Conservation (phyloP, 768 basidiomycete species). For the Lentinula boryana region DNA sequence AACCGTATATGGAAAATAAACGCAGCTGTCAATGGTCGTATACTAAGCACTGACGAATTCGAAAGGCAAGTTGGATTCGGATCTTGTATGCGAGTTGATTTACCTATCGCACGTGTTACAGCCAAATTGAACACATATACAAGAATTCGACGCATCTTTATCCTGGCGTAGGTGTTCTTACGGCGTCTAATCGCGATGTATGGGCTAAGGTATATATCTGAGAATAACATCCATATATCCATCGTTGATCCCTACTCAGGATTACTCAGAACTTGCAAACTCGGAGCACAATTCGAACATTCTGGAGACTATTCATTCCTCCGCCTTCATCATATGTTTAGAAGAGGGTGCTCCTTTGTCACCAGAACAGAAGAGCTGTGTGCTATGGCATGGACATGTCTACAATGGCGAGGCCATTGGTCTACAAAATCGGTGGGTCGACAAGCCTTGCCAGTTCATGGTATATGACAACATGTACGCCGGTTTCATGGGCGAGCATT, state of each 20-base stretch:
- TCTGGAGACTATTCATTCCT: conserved; percentile 71
- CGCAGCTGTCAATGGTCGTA: conserved; percentile 43
- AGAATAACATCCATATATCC: not conserved
- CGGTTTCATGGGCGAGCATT: conserved; percentile 92
- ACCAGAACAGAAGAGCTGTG: conserved; percentile 57
- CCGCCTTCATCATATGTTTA: conserved; percentile 80
- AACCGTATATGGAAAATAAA: conserved; percentile 83
- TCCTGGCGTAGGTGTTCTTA: conserved; percentile 72
- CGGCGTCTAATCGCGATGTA: conserved; percentile 73
- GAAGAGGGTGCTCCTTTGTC: conserved; percentile 54
- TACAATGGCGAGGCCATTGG: conserved; percentile 41
- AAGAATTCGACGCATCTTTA: conserved; percentile 56
- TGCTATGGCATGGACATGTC: conserved; percentile 77
- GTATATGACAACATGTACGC: conserved; percentile 78
- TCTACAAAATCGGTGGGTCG: conserved; percentile 78
- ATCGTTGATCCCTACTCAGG: conserved; percentile 23
- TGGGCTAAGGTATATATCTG: conserved; percentile 70
- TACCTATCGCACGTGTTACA: conserved; percentile 16
- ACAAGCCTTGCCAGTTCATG: conserved; percentile 86
- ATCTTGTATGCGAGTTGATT: not conserved
- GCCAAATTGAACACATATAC: conserved; percentile 70
- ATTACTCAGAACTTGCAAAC: conserved; percentile 54
- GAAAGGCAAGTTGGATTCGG: conserved; percentile 39
- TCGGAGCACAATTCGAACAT: conserved; percentile 58
- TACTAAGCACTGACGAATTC: conserved; percentile 62